Percentiles rank a stretch among this genome's conserved stretches.
Evolutionary conservation across 805 yeast species (phyloP).

Genomic region (Cyberlindnera meyerae): DNA sequence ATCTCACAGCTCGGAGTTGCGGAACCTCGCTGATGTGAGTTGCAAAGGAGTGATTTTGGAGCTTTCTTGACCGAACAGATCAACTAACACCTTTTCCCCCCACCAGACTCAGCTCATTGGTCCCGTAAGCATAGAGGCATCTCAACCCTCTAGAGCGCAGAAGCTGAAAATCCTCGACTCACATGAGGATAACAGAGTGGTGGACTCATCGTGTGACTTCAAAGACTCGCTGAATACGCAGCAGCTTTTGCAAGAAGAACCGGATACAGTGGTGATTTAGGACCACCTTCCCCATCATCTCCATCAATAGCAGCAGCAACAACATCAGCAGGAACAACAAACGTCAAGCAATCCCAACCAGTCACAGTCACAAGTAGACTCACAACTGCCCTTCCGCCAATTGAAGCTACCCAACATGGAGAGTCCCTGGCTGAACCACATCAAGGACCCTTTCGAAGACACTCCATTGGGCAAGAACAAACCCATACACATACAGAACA

Average conservation of each 20-base stretch:
- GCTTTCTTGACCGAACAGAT: background rate
- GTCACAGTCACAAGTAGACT: constrained; percentile 2
- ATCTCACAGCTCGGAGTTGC: no score
- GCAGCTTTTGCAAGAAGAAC: constrained; percentile 11
- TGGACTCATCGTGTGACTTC: constrained; percentile 24
- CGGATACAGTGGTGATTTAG: constrained; percentile 5
- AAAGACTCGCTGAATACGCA: constrained; percentile 19
- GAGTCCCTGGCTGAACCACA: constrained; percentile 27
- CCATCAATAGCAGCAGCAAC: no score
- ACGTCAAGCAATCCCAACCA: constrained; percentile 2
- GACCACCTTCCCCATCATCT: background rate
- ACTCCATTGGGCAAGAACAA: constrained; percentile 17
- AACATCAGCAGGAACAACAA: background rate
- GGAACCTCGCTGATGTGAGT: background rate
- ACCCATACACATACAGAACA: constrained; percentile 7
- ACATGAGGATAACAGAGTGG: constrained; percentile 20
- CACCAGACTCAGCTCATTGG: constrained; percentile 20
- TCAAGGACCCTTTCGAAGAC: constrained; percentile 35
- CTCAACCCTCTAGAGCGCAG: constrained; percentile 8
- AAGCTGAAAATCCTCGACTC: constrained; percentile 14
- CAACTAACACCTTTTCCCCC: constrained; percentile 17
- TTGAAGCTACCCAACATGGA: constrained; percentile 10
- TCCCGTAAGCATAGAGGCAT: constrained; percentile 4
- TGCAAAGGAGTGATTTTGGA: background rate
- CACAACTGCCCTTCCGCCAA: constrained; percentile 19